Conservation (phyloP, 768 basidiomycete species). For the Phallus indusiatus region DNA sequence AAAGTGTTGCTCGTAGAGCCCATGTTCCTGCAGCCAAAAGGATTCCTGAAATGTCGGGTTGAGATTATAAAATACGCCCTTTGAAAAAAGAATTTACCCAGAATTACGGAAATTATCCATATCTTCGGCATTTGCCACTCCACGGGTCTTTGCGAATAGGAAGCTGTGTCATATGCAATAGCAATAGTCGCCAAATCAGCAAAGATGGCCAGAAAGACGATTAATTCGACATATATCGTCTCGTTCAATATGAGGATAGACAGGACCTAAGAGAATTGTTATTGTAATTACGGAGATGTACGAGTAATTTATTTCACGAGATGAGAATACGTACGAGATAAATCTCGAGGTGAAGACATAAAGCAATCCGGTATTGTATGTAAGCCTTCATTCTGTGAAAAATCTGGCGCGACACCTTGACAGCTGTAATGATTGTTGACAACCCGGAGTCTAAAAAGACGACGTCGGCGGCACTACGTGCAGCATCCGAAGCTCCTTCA, state of each 20-base stretch:
- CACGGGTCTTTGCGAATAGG: slow-evolving; percentile 30
- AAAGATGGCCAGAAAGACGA: slow-evolving; percentile 36
- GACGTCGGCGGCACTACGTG: slow-evolving; percentile 32
- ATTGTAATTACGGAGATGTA: not conserved
- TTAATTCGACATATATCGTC: slow-evolving; percentile 37
- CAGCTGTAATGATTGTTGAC: slow-evolving; percentile 31
- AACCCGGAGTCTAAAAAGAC: slow-evolving; percentile 38
- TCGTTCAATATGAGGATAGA: slow-evolving; percentile 38
- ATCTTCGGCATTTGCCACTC: slow-evolving; percentile 43
- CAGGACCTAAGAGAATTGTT: slow-evolving; percentile 18
- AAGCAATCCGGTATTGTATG: slow-evolving; percentile 35
- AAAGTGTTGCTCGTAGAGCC: slow-evolving; percentile 35
- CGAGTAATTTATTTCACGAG: not conserved
- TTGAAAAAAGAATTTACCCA: slow-evolving; percentile 18
- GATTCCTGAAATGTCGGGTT: slow-evolving; percentile 14
- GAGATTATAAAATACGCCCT: not conserved
- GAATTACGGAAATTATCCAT: slow-evolving; percentile 35
- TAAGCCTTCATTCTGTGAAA: slow-evolving; percentile 39
- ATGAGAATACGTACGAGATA: slow-evolving; percentile 22
- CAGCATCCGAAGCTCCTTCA: slow-evolving; percentile 34
- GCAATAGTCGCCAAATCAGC: slow-evolving; percentile 40
- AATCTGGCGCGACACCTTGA: slow-evolving; percentile 40
- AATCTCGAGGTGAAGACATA: slow-evolving; percentile 38
- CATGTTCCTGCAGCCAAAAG: slow-evolving; percentile 35
- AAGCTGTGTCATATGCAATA: slow-evolving; percentile 37